Percentiles rank a stretch among this genome's conserved stretches.
Conservation (phyloP, 1,139 yeast genomes). For the Williopsis jadinii region DNA sequence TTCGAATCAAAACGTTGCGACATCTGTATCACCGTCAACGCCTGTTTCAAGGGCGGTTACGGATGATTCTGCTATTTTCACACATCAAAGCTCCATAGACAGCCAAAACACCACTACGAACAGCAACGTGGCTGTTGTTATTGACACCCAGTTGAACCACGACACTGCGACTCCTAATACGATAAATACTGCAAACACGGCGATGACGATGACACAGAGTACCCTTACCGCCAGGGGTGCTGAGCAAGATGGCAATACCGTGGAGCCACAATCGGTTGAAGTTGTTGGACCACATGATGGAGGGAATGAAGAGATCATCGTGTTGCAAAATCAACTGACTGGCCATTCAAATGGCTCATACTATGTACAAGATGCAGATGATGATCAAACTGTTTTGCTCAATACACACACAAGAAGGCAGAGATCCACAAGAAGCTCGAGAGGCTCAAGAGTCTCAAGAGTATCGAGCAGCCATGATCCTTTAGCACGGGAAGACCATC, state of each 20-base stretch:
- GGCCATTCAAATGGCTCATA: constrained; percentile 12
- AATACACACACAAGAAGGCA: constrained; percentile 14
- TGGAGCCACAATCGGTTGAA: too few relatives aligned
- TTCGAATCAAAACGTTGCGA: too few relatives aligned
- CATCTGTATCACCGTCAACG: constrained; percentile 7
- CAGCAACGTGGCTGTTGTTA: too few relatives aligned
- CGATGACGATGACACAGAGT: too few relatives aligned
- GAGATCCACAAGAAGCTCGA: constrained; percentile 13
- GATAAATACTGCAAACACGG: background rate
- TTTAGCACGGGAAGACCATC: too few relatives aligned
- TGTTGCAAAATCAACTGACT: background rate
- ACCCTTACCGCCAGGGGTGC: too few relatives aligned
- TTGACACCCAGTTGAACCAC: too few relatives aligned
- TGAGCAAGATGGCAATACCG: too few relatives aligned
- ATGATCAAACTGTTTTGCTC: constrained; percentile 14
- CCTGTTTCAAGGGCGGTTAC: constrained; percentile 20
- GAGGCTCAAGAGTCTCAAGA: constrained; percentile 26
- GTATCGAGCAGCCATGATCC: too few relatives aligned
- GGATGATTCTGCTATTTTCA: constrained; percentile 22
- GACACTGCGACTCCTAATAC: background rate
- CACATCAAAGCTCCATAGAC: constrained; percentile 19
- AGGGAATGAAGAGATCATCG: background rate
- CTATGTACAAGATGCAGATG: constrained; percentile 13
- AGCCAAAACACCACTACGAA: constrained; percentile 18
- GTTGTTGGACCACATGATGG: background rate